Conservation (phyloP, 768 basidiomycete genomes). For the Gelatoporia subvermispora region DNA sequence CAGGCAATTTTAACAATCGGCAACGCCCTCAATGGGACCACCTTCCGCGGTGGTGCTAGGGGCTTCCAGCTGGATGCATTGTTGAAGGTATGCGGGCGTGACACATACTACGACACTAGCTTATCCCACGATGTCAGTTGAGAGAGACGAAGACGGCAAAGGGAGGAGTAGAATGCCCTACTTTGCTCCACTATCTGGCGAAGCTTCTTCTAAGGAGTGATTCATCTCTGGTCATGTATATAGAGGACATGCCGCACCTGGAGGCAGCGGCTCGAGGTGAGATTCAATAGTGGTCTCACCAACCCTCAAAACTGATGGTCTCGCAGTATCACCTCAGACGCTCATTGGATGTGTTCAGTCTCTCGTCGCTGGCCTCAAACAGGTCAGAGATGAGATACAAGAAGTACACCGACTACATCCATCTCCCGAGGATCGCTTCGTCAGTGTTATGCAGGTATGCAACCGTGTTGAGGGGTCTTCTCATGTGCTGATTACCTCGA, state of each 20-base stretch:
- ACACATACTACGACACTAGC: not conserved
- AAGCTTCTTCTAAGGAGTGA: slow-evolving; percentile 65
- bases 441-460: slow-evolving; percentile 63
- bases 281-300: slow-evolving; percentile 13
- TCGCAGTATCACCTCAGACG: slow-evolving; percentile 68
- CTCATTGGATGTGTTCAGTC: slow-evolving; percentile 55
- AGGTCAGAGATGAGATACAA: slow-evolving; percentile 54
- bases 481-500: not conserved
- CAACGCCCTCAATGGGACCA: slow-evolving; percentile 77
- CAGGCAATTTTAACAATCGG: slow-evolving; percentile 75
- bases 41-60: slow-evolving; percentile 75
- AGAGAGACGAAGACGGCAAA: slow-evolving; percentile 79
- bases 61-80: slow-evolving; percentile 85
- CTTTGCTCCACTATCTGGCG: slow-evolving; percentile 88
- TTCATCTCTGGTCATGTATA: slow-evolving; percentile 60
- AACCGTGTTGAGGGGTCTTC: not conserved
- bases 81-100: slow-evolving; percentile 52
- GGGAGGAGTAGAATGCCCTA: slow-evolving; percentile 68
- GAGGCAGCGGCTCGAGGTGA: slow-evolving; percentile 80
- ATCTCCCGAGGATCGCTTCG: slow-evolving; percentile 54
- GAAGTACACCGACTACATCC: slow-evolving; percentile 29
- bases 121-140: slow-evolving; percentile 41
- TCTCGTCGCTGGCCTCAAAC: slow-evolving; percentile 50
- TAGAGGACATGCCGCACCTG: slow-evolving; percentile 75
- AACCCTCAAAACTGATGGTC: not conserved